Base-by-base conservation (phyloP, 106 monocot genomes). In the Apostasia ramifera region DNA sequence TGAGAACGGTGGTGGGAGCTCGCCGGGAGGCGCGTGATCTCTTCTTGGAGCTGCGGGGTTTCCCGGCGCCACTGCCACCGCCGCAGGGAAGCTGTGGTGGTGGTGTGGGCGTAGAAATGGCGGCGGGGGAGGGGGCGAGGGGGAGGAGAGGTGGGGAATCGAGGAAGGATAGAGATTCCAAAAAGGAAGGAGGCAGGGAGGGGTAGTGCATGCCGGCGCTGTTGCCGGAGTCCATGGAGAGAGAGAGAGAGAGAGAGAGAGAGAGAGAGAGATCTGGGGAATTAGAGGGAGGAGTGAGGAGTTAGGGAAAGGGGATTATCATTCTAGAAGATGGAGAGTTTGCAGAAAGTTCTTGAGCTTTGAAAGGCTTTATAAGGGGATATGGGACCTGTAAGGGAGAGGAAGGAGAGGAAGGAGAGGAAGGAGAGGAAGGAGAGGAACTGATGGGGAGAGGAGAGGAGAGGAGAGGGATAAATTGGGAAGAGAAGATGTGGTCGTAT, bases 1-100 rank as follows among this genome's bases (percentile, higher is more conserved):
- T 88, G 37, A 94, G 83, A 45, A 94, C 94, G 3, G 94, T 95
- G 15, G 94, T 91, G 1, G 91, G 85, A 1, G 85, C 91, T 0
- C 94, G 81, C 13, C 94, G 72, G 10, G 89, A 87, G 40, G 90
- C 90, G 41, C 94, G 69, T 8, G 94, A 66, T 6, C 94, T 75
- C 76, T 90, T 94, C 79, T 82, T 81, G 12, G 94, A 78, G 47
- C 15, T 48, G 4, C 80, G 53, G 13, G 26, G 26, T 26, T 26
- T 26, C 26, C 26, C 26, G 26, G 26, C 26, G 26, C 26, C 26
- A 26, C 26, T 26, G 26, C 26, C 26, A 26, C 26, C 26, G 1
- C 54, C n/a, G 51, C 56, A 58, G 1, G 78, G 54, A 11, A 43
- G 3, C 40, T 40, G 59, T 3, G 50, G 1, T 46, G 66, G 8